Evolutionary conservation across 352 stramenopile genomes (phyloP).

Genomic region (Globisporangium orthogonon): DNA sequence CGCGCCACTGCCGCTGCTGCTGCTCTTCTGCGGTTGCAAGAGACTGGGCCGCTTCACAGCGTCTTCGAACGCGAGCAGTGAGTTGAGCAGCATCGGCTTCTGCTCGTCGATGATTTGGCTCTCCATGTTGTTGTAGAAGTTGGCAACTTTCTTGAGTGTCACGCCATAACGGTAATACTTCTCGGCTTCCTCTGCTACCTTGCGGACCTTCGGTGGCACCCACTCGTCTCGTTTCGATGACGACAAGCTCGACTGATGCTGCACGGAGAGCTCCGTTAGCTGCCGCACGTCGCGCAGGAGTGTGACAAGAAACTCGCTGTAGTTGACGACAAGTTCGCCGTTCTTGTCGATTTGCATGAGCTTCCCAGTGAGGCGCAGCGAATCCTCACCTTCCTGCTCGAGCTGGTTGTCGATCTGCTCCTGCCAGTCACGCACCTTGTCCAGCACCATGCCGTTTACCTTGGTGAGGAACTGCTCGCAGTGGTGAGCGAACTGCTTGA

Average conservation of each 20-base stretch:
- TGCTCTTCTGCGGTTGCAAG: conserved; percentile 23
- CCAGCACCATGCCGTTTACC: conserved; percentile 58
- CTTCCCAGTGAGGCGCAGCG: conserved; percentile 67
- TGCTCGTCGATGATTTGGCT: conserved; percentile 92
- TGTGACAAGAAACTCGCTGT: conserved; percentile 90
- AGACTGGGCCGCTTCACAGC: conserved; percentile 61
- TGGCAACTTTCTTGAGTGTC: conserved; percentile 93
- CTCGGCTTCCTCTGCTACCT: conserved; percentile 84
- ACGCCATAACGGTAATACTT: conserved; percentile 94
- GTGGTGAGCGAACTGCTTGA: conserved; percentile 43
- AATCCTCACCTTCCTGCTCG: conserved; percentile 50
- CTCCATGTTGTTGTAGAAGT: conserved; percentile 96
- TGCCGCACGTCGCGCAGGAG: conserved; percentile 90
- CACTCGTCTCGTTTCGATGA: conserved; percentile 29
- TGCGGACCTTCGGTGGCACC: conserved; percentile 58
- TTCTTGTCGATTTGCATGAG: conserved; percentile 91
- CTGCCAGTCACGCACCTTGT: conserved; percentile 86
- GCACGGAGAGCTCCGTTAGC: conserved; percentile 82
- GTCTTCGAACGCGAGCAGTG: conserved; percentile 89
- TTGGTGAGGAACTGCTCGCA: conserved; percentile 46
- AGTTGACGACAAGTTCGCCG: conserved; percentile 90
- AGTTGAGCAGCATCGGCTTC: conserved; percentile 92
- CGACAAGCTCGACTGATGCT: conserved; percentile 22
- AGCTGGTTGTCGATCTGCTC: conserved; percentile 66
- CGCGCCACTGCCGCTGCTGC: conserved; percentile 17